phyloP scores from a whole-genome alignment of 352 stramenopile species.

The Pythium pyrilobum region DNA sequence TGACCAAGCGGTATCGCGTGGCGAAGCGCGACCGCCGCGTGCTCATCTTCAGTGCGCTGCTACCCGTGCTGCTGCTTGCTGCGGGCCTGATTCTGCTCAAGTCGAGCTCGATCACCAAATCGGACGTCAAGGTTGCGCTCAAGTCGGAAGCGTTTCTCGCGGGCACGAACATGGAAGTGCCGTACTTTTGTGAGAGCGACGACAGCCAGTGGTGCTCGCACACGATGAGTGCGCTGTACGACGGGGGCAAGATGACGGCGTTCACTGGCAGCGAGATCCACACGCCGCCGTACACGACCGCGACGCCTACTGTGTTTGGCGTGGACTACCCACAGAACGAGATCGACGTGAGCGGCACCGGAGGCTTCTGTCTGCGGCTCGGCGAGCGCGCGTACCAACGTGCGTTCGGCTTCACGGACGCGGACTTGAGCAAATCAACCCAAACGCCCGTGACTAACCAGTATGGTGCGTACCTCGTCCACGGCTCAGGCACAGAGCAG shows the following conservation, averaged over 20 bases:
- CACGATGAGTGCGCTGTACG: conserved; percentile 29
- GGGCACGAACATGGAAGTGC: conserved; percentile 27
- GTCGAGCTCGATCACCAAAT: conserved; percentile 39
- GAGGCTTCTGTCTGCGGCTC: conserved; percentile 26
- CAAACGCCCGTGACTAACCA: conserved; percentile 18
- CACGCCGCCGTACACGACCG: conserved; percentile 26
- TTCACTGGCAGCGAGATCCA: conserved; percentile 29
- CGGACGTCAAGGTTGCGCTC: conserved; percentile 35
- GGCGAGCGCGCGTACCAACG: conserved; percentile 32
- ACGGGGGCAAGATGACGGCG: conserved; percentile 19
- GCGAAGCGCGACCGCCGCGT: conserved; percentile 88
- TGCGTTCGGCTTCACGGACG: conserved; percentile 18
- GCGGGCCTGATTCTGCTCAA: conserved; percentile 54
- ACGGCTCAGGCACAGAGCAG: conserved; percentile 14
- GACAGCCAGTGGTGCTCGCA: conserved; percentile 42
- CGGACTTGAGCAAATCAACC: background rate
- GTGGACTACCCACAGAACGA: conserved; percentile 22
- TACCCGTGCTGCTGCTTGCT: conserved; percentile 77
- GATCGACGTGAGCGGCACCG: conserved; percentile 26
- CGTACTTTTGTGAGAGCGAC: conserved; percentile 46
- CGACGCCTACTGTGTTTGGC: conserved; percentile 41
- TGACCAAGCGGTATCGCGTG: conserved; percentile 75
- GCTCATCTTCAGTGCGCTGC: conserved; percentile 51
- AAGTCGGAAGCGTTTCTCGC: conserved; percentile 27
- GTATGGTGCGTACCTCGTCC: conserved; percentile 35